phyloP scores from a whole-genome alignment of 139 green algal species.

The Desmodesmus armatus region DNA sequence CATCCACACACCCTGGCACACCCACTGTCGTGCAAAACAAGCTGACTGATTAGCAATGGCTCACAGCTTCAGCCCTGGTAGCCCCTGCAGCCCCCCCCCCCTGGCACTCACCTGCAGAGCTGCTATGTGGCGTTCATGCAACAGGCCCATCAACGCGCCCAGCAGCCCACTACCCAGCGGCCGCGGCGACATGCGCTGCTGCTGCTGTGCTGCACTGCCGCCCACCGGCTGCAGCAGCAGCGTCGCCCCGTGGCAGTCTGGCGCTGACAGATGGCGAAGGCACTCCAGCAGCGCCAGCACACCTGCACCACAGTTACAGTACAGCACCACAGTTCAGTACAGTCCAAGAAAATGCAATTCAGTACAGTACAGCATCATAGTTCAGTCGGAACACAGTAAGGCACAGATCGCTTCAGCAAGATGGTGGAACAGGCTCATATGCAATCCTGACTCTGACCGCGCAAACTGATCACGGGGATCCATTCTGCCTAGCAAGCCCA shows the following conservation, averaged over 20 bases:
- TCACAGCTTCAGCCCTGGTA: neutral
- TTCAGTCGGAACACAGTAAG: too few species aligned
- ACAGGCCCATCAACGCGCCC: constrained; percentile 57
- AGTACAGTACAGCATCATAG: too few species aligned
- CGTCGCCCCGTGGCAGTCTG: constrained; percentile 49
- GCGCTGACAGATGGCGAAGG: constrained; percentile 45
- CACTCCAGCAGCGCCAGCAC: constrained; percentile 61
- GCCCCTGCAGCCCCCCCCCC: constrained; percentile 31
- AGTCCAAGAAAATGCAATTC: too few species aligned
- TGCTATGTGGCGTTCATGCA: constrained; percentile 59
- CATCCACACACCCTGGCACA: neutral
- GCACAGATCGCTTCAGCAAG: too few species aligned
- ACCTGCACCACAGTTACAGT: constrained; percentile 47
- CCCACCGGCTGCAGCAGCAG: neutral
- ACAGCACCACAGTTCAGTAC: too few species aligned
- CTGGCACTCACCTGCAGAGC: constrained; percentile 39
- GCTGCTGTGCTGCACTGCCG: constrained; percentile 34
- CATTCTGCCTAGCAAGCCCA: too few species aligned
- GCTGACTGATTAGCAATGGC: neutral
- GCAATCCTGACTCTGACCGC: too few species aligned
- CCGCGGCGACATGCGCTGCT: too few species aligned
- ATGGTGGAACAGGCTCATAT: too few species aligned
- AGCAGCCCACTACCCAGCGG: too few species aligned
- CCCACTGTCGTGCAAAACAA: neutral
- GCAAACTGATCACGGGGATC: too few species aligned